These are phyloP conservation scores for Trichoderma citrinoviride DNA, from an alignment of 2,329 filamentous ascomycete genomes.

Conservation along the genomic window DNA sequence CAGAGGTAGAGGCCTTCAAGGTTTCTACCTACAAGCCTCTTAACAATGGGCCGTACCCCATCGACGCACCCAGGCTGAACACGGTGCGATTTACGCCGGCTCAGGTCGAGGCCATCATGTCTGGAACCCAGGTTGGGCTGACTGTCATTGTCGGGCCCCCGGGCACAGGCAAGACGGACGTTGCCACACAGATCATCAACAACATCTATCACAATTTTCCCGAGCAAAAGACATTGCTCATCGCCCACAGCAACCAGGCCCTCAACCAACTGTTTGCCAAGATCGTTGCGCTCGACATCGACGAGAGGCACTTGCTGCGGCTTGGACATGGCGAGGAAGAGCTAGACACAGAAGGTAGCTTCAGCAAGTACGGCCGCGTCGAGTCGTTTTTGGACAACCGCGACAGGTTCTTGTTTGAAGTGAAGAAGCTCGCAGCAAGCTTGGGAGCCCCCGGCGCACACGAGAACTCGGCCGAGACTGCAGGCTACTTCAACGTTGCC, in stretches of 20 bases:
- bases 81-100: conserved; percentile 83
- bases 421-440: conserved; percentile 79
- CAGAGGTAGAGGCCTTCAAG: conserved; percentile 65
- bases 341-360: conserved; percentile 78
- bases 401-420: conserved; percentile 73
- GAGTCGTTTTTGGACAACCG: conserved; percentile 94
- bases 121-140: conserved; percentile 88
- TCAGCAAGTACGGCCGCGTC: conserved; percentile 91
- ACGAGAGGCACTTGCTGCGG: conserved; percentile 87
- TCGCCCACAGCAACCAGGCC: conserved; percentile 97
- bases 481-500: conserved; percentile 92
- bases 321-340: conserved; percentile 96
- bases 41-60: conserved; percentile 85
- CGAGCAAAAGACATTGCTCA: conserved; percentile 81
- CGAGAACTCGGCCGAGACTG: conserved; percentile 92
- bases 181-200: conserved; percentile 96
- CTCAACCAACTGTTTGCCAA: conserved; percentile 97
- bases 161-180: conserved; percentile 98
- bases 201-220: conserved; percentile 99
- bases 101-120: conserved; percentile 89
- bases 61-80: conserved; percentile 80
- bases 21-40: conserved; percentile 88
- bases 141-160: conserved; percentile 93
- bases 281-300: conserved; percentile 93
- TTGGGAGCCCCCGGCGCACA: conserved; percentile 91